phyloP scores from a whole-genome alignment of 768 basidiomycete genomes.

The Trametes gibbosa region DNA sequence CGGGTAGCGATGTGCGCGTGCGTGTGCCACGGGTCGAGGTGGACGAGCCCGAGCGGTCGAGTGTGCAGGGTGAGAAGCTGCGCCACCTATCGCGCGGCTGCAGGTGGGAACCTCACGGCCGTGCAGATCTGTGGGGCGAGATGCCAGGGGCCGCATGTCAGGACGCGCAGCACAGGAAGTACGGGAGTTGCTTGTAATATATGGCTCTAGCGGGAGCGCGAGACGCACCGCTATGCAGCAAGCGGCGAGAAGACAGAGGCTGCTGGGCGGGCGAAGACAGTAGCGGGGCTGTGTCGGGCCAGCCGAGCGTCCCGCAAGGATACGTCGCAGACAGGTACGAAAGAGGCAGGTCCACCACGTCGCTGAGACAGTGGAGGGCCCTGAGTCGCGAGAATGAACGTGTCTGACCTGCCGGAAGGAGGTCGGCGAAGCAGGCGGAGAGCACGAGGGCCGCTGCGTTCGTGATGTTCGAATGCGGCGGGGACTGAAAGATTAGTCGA shows the following conservation, averaged over 20 bases:
- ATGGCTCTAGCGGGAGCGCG: neutral
- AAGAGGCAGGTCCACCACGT: conserved; percentile 1
- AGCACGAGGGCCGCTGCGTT: conserved; percentile 11
- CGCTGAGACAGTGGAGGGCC: neutral
- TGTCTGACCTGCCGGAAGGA: neutral
- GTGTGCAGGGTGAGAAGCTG: neutral
- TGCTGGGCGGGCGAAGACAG: neutral
- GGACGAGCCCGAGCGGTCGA: neutral
- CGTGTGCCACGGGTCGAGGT: neutral
- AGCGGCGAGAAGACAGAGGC: neutral
- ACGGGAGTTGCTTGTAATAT: neutral
- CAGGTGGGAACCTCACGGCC: conserved; percentile 1
- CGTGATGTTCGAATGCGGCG: conserved; percentile 12
- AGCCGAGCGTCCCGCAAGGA: neutral
- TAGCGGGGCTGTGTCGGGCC: conserved; percentile 10
- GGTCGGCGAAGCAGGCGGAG: conserved; percentile 10
- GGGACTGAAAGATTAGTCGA: neutral
- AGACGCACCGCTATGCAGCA: neutral
- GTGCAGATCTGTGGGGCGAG: conserved; percentile 2
- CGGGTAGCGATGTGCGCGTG: neutral
- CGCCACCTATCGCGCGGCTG: neutral
- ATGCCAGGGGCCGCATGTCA: neutral
- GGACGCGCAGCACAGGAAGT: conserved; percentile 1
- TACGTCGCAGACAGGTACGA: neutral
- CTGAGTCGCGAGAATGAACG: neutral